Conservation (phyloP, 371 early-diverging fungal species). For the Rhizopus delemar region DNA sequence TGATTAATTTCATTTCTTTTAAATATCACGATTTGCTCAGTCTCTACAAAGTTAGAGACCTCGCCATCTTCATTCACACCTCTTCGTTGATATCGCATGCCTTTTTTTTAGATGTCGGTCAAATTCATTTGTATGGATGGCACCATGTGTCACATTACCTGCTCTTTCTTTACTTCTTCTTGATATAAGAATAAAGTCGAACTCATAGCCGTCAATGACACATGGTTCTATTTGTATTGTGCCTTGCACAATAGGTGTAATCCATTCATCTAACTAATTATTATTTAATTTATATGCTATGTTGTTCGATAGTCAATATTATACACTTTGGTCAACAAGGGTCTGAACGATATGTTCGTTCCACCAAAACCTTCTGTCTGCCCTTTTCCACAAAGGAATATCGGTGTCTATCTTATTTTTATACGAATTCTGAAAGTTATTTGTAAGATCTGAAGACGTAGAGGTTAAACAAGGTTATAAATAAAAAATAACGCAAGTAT, state of each 20-base stretch:
- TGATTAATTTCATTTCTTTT: slow-evolving; percentile 52
- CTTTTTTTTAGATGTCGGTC: slow-evolving; percentile 7
- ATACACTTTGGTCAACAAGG: slow-evolving; percentile 47
- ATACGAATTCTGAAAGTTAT: slow-evolving; percentile 40
- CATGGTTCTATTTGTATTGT: slow-evolving; percentile 64
- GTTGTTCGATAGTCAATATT: slow-evolving; percentile 2
- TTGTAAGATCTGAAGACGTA: slow-evolving; percentile 41
- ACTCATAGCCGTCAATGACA: slow-evolving; percentile 58
- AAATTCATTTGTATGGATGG: not conserved
- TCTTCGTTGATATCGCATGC: slow-evolving; percentile 66
- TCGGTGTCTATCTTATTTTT: slow-evolving; percentile 27
- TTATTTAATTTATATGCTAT: not conserved
- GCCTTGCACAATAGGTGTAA: slow-evolving; percentile 73
- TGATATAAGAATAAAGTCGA: slow-evolving; percentile 61
- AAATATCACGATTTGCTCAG: slow-evolving; percentile 56
- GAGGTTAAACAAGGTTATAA: not conserved
- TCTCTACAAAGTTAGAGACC: slow-evolving; percentile 75
- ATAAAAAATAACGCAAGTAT: not conserved
- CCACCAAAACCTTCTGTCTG: slow-evolving; percentile 67
- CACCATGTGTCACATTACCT: slow-evolving; percentile 27
- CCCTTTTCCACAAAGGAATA: slow-evolving; percentile 28
- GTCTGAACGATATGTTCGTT: slow-evolving; percentile 61
- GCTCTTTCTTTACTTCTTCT: slow-evolving; percentile 62
- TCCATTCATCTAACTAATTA: slow-evolving; percentile 58
- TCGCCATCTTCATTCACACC: slow-evolving; percentile 66